Evolutionary conservation across 2,329 filamentous ascomycete genomes (phyloP), one percentile per base, ranked within the genome.

Genomic region (Pseudogymnoascus sp.): DNA sequence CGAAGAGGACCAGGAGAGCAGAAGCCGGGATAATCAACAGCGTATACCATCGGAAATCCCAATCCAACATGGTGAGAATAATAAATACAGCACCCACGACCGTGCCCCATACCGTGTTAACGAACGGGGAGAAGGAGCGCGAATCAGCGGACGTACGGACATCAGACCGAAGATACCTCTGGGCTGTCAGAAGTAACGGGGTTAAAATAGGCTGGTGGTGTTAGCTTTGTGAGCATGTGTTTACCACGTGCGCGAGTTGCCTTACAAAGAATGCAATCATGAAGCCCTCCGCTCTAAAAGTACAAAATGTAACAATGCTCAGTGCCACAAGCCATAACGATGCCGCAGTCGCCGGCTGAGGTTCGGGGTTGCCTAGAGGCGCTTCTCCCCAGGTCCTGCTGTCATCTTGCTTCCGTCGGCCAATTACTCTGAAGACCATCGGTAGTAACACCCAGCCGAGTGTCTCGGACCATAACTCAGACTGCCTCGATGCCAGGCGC

Each of bases 371-470:
- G n/a, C 45, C 45, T 2, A 55, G 21, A 11, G 45, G 45, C 26
- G 45, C 45, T 12, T 55, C 45, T 55, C 26, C 26, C 45, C 45
- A 55, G 10, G 26, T 55, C 45, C 33, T 55, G 26, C 45, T 55
- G 26, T 33, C 45, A 31, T 55, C 26, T 19, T 55, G 45, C 45
- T 55, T 29, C 10, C 45, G 45, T 33, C 26, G 45, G 16, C 45
- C 45, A 33, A 55, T 45, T 31, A n/a, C 39, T 19, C 4, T 26
- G 23, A 71, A 68, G 1, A 75, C 5, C 4, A 67, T 5, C 0
- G 73, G 69, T 19, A 76, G 31, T 3, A 71, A 10, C 1, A 63
- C 33, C 74, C 75, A 76, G 14, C 71, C 71, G 1, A 74, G n/a
- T 1, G 69, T 58, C 62, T 76, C 75, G 0, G 75, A 76, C 10